Base-by-base conservation (phyloP, 352 stramenopile species). In the Aphanomyces euteiches region DNA sequence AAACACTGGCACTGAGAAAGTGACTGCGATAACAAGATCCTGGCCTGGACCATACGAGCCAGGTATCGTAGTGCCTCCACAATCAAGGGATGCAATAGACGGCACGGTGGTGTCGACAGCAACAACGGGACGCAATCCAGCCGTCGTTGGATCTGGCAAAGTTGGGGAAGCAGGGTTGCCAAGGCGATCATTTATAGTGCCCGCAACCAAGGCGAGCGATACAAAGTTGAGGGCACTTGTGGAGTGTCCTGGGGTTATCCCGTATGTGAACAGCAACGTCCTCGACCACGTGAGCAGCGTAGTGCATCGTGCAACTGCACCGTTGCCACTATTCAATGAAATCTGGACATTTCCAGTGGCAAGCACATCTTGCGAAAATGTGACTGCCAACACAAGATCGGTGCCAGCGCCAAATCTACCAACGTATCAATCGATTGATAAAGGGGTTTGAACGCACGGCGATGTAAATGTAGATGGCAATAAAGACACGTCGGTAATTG, bases 281-380 rank as follows among this genome's bases (percentile, higher is more conserved):
- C 40, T 85, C 0, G 82, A 78, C 86, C 86, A 95, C 57, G 77
- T 67, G 4, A 79, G 85, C 21, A 83, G 71, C 5, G 79, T 86
- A 36, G 77, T 69, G 54, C 83, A 90, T 65, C 88, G 77, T 0
- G 83, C 83, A 50, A 82, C 65, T 3, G 84, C 84, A 48, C 82
- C 86, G 0, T 72, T 38, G 19, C 73, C 78, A 3, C 75, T 28
- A 38, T 74, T 1, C 78, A 95, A 75, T 34, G 77, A 72, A 12
- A 94, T 72, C 50, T 72, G 84, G 1, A 87, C 83, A 17, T 79
- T 68, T 5, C 87, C 87, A 36, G 74, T 77, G 3, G 79, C 82
- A 21, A 79, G 73, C 4, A 95, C 83, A 65, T 95, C 85, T 43
- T 93, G 85, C 1, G 86, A 92, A 70, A 94, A 95, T 13, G 76